Percentiles rank a stretch among this genome's conserved stretches.
Evolutionary conservation across 495 filamentous ascomycete genomes (phyloP).

Genomic region (Parathielavia hyrcaniae): DNA sequence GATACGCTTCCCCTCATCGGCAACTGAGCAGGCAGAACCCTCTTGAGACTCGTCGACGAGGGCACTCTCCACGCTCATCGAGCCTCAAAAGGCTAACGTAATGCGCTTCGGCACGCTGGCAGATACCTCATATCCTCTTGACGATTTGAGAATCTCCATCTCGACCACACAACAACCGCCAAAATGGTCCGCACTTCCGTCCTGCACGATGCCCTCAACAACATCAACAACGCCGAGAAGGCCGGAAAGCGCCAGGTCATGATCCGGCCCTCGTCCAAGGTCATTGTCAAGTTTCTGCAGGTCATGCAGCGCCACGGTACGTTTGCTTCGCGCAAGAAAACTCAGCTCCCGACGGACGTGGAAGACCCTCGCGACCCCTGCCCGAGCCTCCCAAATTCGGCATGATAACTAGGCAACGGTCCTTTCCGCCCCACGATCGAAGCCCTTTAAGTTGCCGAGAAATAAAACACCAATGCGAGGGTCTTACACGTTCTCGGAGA

Average conservation of each 20-base stretch:
- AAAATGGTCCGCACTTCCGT: constrained; percentile 98
- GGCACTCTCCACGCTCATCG: constrained; percentile 88
- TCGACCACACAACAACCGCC: constrained; percentile 41
- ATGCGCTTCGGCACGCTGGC: constrained; percentile 24
- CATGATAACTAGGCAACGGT: constrained; percentile 99
- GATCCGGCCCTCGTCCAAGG: constrained; percentile 94
- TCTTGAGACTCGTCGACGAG: constrained; percentile 48
- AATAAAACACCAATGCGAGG: constrained; percentile 53
- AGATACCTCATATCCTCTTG: constrained; percentile 70
- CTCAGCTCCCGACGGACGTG: not conserved
- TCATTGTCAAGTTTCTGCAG: constrained; percentile 96
- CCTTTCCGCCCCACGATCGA: constrained; percentile 68
- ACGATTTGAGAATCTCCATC: constrained; percentile 73
- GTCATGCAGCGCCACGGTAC: constrained; percentile 99
- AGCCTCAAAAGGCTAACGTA: constrained; percentile 75
- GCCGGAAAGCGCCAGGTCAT: constrained; percentile 95
- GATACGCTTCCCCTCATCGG: constrained; percentile 71
- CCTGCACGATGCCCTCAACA: constrained; percentile 97
- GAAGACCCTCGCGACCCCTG: constrained; percentile 22
- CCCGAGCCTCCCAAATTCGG: constrained; percentile 49
- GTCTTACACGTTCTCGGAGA: constrained; percentile 94
- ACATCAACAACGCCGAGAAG: constrained; percentile 99
- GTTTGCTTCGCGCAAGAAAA: constrained; percentile 47
- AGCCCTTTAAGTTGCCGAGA: constrained; percentile 99
- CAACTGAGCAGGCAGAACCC: constrained; percentile 91